Base-by-base conservation (phyloP, 768 basidiomycete species). In the Agaricus blazei region DNA sequence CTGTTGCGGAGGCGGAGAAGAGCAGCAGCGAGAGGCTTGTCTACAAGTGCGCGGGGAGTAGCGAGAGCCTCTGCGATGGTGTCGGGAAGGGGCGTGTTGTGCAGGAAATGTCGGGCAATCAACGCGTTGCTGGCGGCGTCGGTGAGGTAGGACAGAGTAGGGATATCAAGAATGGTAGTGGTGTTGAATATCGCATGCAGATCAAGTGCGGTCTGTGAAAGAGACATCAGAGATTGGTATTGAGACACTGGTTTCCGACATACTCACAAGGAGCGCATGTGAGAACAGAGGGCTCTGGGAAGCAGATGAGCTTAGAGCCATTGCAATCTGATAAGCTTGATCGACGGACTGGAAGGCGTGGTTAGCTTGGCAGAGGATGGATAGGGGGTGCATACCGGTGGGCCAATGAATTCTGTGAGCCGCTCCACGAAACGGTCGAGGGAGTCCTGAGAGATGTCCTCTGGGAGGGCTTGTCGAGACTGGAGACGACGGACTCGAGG, bases 251-350 rank as follows among this genome's bases (percentile, higher is more conserved):
- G 27, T 9, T 56, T 47, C 19, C 19, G 19, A 19, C 19, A 11
- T 4, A 66, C 75, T 46, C 52, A 79, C 80, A 64, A 75, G 64
- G 24, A 77, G 62, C 15, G 67, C 67, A 41, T 74, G 61, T 26
- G 83, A 80, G 67, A 89, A 68, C 11, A 82, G 71, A 23, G 85
- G 81, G 62, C 78, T 76, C 65, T 91, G 89, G 26, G 84, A 83
- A 4, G 87, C 86, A 5, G 81, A 73, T 56, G 84, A 79, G 51
- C 74, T 80, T 41, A 91, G 70, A 53, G 90, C 72, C 26, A 80
- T 80, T 1, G 87, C 82, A 11, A 89, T 68, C 31, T 77, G 72
- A 63, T 82, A 83, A 1, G 85, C 75, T 56, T 86, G 85, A 53
- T 76, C 74, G 36, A 67, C 66, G 53, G 76, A 74, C 82, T 87